Conservation (phyloP, 768 basidiomycete species). For the Leccinum subtestaceum region DNA sequence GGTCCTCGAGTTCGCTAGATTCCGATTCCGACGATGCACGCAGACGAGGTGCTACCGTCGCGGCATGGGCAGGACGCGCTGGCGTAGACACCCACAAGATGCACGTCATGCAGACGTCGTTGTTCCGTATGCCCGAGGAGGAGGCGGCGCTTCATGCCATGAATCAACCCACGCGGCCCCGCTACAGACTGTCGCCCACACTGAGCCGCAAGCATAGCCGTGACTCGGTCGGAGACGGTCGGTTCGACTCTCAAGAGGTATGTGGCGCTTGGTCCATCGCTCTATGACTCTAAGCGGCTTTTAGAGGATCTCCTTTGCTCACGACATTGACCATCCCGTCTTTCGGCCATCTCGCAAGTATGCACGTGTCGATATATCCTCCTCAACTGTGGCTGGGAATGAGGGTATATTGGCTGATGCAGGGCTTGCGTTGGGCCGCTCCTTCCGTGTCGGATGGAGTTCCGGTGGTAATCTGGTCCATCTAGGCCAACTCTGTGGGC, state of each 20-base stretch:
- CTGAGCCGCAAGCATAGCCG: conserved; percentile 71
- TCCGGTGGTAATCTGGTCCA: conserved; percentile 74
- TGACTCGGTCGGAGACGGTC: conserved; percentile 73
- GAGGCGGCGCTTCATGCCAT: conserved; percentile 60
- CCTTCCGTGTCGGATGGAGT: conserved; percentile 91
- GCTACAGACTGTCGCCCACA: conserved; percentile 35
- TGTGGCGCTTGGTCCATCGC: conserved; percentile 19
- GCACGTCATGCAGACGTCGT: conserved; percentile 90
- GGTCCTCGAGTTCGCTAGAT: conserved; percentile 26
- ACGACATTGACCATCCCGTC: conserved; percentile 62
- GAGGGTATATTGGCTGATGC: conserved; percentile 76
- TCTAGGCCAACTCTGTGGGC: conserved; percentile 69
- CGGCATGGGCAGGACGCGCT: conserved; percentile 69
- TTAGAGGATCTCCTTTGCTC: conserved; percentile 78
- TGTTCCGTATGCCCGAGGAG: conserved; percentile 78
- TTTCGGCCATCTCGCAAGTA: conserved; percentile 80
- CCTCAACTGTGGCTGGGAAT: conserved; percentile 59
- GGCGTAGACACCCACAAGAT: conserved; percentile 85
- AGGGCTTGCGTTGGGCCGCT: conserved; percentile 80
- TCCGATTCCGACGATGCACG: conserved; percentile 19
- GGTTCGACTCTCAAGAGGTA: conserved; percentile 62
- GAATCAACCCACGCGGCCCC: conserved; percentile 39
- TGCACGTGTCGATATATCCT: conserved; percentile 64
- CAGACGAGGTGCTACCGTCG: conserved; percentile 44
- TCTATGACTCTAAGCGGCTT: conserved; percentile 3